Percentiles rank a stretch among this genome's conserved stretches.
These are phyloP conservation scores for Hyphopichia burtonii DNA, from an alignment of 1,139 yeast species.

Conservation along the genomic window DNA sequence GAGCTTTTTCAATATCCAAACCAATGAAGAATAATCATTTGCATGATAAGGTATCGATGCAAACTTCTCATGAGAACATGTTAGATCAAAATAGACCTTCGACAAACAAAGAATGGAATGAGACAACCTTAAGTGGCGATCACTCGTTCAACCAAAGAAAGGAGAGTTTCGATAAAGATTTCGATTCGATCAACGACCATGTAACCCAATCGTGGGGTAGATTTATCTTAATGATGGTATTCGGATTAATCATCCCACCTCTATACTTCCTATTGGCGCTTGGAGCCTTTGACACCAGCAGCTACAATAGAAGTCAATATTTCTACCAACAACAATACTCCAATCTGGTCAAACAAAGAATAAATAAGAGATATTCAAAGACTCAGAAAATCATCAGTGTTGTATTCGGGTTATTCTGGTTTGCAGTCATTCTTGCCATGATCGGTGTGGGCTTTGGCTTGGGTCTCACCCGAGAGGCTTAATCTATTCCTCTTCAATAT, in stretches of 20 bases:
- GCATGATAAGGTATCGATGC: slow-evolving; percentile 4
- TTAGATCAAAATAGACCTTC: slow-evolving; percentile 1
- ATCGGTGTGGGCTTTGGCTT: slow-evolving; percentile 42
- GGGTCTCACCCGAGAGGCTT: slow-evolving; percentile 17
- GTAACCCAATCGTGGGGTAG: slow-evolving; percentile 16
- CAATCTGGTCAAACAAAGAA: slow-evolving; percentile 12
- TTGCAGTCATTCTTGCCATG: slow-evolving; percentile 34
- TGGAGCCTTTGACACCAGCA: slow-evolving; percentile 32
- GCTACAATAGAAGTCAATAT: slow-evolving; percentile 14
- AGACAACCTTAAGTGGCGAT: background rate
- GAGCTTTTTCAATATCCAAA: slow-evolving; percentile 3
- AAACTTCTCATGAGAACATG: slow-evolving; percentile 12
- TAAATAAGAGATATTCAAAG: slow-evolving; percentile 21
- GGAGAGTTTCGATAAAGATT: background rate
- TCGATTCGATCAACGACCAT: background rate
- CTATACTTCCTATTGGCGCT: slow-evolving; percentile 29
- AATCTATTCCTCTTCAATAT: background rate
- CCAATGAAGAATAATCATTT: slow-evolving; percentile 3
- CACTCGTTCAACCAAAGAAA: background rate
- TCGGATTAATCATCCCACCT: slow-evolving; percentile 37
- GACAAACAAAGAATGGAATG: background rate
- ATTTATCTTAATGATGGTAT: slow-evolving; percentile 21
- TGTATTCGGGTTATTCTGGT: slow-evolving; percentile 34
- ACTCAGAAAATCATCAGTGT: slow-evolving; percentile 34
- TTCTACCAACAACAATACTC: slow-evolving; percentile 10